phyloP scores from a whole-genome alignment of 176 grass and related monocot genomes.

The Pontederia crassipes region DNA sequence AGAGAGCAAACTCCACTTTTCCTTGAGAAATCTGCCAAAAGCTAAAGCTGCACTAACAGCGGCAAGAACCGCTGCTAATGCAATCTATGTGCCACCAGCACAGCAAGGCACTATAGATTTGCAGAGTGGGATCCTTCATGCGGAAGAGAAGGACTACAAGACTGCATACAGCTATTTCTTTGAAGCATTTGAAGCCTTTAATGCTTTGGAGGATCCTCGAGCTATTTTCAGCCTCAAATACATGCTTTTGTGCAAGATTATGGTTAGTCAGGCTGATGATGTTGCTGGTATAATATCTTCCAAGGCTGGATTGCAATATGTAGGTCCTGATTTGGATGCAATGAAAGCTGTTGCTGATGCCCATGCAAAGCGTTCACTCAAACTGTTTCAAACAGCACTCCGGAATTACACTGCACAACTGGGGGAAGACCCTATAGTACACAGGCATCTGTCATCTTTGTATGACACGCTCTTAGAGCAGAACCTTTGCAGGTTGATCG shows the following conservation, averaged over 20 bases:
- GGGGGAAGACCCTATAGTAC: conserved; percentile 72
- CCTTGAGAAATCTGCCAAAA: conserved; percentile 71
- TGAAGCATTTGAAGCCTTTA: conserved; percentile 79
- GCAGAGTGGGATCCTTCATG: conserved; percentile 85
- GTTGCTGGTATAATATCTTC: conserved; percentile 59
- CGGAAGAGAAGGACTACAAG: conserved; percentile 90
- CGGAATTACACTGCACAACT: conserved; percentile 51
- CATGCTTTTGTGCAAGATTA: conserved; percentile 96
- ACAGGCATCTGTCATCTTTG: conserved; percentile 71
- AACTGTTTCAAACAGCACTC: conserved; percentile 71
- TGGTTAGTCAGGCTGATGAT: conserved; percentile 93
- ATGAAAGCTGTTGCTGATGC: conserved; percentile 81
- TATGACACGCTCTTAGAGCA: conserved; percentile 81
- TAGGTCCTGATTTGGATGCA: conserved; percentile 78
- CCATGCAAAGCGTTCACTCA: conserved; percentile 56
- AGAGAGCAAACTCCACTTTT: conserved; percentile 92
- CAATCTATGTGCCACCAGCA: conserved; percentile 79
- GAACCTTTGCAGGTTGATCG: conserved; percentile 74
- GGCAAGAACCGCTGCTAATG: conserved; percentile 78
- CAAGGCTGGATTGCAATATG: conserved; percentile 64
- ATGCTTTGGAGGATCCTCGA: conserved; percentile 47
- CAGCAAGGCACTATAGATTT: conserved; percentile 87
- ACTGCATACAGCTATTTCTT: conserved; percentile 87
- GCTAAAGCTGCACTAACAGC: conserved; percentile 82
- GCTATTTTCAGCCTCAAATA: conserved; percentile 73